Base-by-base conservation (phyloP, 306 rosid species). In the Fragaria vesca region DNA sequence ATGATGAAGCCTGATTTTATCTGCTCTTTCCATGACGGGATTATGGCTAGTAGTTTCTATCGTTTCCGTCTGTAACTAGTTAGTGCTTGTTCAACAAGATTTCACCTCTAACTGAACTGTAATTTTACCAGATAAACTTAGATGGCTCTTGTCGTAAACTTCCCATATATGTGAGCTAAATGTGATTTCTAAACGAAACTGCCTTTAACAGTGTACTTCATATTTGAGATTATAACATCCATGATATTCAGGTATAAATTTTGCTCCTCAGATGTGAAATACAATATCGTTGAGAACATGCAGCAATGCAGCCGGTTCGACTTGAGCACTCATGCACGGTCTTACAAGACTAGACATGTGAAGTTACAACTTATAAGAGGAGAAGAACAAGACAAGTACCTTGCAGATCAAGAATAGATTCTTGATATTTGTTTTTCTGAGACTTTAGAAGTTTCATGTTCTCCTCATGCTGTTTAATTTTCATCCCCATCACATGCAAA, bases 391-490 rank as follows among this genome's bases (percentile, higher is more conserved):
- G 0, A 65, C 21, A 32, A 34, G 45, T 93, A 95, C 99, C 97
- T 90, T 91, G 90, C 87, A 89, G 74, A 81, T 93, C 87, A 65
- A 86, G 82, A 83, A 93, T 88, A 75, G 89, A 73, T n/a, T 91
- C 91, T 0, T 95, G 94, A 24, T 91, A 78, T 80, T 93, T 90
- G 82, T 36, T 81, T 62, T 69, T 91, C 81, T 91, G 89, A 70
- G 86, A 72, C 69, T 83, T 89, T 69, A 95, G 79, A 79, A 66
- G 73, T 72, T 72, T 83, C 55, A 93, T 24, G 83, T 68, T 86
- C 50, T 91, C 97, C 76, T 95, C 99, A 12, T 90, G 97, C 82
- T 86, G 85, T 82, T 91, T 93, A 57, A 95, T 88, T 85, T 91
- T 88, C 77, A 70, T 38, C 79, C 97, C 97, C 32, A 93, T 81